These are phyloP conservation scores for Botrytis deweyae DNA, from an alignment of 2,329 filamentous ascomycete genomes.

Conservation along the genomic window DNA sequence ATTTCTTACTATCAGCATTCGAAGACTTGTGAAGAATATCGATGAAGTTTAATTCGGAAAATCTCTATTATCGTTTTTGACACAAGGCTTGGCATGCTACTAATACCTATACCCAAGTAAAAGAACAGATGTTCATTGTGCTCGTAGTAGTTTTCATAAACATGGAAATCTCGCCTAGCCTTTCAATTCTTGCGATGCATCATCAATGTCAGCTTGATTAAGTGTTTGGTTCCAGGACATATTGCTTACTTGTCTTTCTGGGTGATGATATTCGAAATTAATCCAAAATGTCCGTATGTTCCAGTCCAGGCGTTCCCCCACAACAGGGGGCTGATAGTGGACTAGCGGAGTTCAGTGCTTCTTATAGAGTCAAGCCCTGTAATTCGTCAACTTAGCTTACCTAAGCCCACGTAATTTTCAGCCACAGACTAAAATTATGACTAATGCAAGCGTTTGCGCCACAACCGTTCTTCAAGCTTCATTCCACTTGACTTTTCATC, in stretches of 20 bases:
- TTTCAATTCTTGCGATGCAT: background rate
- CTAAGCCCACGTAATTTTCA: background rate
- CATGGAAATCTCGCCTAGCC: background rate
- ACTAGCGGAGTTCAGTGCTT: background rate
- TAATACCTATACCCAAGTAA: background rate
- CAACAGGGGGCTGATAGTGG: slow-evolving; percentile 1
- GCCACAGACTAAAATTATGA: background rate
- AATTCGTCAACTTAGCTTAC: background rate
- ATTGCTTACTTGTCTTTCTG: background rate
- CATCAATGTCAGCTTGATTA: background rate
- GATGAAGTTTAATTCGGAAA: background rate
- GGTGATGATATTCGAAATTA: background rate
- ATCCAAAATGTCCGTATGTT: background rate
- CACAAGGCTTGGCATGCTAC: background rate
- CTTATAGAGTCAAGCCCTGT: background rate
- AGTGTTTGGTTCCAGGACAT: background rate
- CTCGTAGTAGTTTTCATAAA: background rate
- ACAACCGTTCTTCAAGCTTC: background rate
- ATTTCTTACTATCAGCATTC: background rate
- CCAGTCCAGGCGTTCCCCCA: background rate
- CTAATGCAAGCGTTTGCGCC: slow-evolving; percentile 1
- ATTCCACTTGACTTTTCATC: background rate
- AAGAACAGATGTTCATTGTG: background rate
- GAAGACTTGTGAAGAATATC: background rate
- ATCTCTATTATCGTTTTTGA: too few species aligned